Percentiles rank a stretch among this genome's conserved stretches.
phyloP scores from a whole-genome alignment of 2,329 filamentous ascomycete genomes.

The Calonectria ilicicola region DNA sequence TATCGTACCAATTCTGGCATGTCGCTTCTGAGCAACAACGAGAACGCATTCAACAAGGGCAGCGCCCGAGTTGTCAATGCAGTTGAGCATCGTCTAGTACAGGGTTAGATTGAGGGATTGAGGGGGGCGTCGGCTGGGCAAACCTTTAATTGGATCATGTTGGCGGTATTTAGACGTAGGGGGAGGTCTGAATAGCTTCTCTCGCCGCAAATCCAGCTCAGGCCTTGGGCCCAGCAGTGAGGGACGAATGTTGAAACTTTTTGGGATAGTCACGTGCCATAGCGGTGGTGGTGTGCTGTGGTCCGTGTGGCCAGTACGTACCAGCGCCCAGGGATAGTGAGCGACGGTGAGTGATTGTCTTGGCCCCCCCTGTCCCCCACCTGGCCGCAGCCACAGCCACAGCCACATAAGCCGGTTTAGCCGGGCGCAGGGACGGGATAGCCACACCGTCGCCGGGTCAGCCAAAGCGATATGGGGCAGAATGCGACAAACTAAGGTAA shows the following conservation, averaged over 20 bases:
- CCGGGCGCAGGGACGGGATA: constrained; percentile 24
- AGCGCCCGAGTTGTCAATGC: constrained; percentile 99
- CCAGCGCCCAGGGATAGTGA: too few relatives aligned
- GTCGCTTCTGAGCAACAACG: constrained; percentile 89
- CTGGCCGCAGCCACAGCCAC: constrained; percentile 1
- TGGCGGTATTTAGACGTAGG: constrained; percentile 50
- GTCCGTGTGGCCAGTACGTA: too few relatives aligned
- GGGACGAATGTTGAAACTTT: constrained; percentile 44
- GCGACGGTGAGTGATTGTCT: too few relatives aligned
- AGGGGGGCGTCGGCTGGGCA: rapidly evolving
- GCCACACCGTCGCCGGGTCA: constrained; percentile 48
- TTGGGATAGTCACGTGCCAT: constrained; percentile 43
- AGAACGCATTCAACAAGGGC: constrained; percentile 97
- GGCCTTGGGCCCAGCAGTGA: too few relatives aligned
- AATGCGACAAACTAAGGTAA: constrained; percentile 37
- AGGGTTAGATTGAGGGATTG: constrained; percentile 9
- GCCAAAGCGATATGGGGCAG: constrained; percentile 37
- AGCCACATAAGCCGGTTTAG: constrained; percentile 27
- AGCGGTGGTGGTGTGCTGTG: too few relatives aligned
- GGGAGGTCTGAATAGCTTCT: constrained; percentile 37
- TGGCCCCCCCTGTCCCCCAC: neutral
- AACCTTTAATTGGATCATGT: constrained; percentile 94
- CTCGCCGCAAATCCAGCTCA: constrained; percentile 33
- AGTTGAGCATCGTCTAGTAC: constrained; percentile 90
- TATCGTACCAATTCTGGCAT: constrained; percentile 85